Evolutionary conservation across 2,329 filamentous ascomycete genomes (phyloP).

Genomic region (Botryotinia globosa): DNA sequence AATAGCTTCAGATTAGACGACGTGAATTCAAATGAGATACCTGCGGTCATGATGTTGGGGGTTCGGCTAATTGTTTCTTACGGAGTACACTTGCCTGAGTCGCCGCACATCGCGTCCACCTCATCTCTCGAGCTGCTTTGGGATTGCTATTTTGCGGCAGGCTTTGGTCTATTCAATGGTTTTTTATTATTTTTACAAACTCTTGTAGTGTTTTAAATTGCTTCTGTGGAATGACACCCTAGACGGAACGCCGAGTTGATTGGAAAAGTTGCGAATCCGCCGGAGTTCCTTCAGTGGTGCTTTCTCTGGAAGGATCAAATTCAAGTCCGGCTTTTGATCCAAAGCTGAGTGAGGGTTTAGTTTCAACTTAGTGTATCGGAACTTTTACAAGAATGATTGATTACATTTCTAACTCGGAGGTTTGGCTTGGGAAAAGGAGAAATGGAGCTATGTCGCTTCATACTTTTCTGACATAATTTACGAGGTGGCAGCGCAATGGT

Average conservation of each 20-base stretch:
- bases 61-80: not conserved
- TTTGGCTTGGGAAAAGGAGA: not conserved
- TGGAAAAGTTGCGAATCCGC: not conserved
- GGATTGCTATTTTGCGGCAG: too few relatives aligned
- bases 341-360: too few relatives aligned
- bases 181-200: too few relatives aligned
- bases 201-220: too few relatives aligned
- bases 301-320: not conserved
- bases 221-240: not conserved
- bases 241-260: not conserved
- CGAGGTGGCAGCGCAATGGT: rapidly evolving
- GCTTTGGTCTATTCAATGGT: too few relatives aligned
- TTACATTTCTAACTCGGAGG: not conserved
- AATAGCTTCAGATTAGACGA: not conserved
- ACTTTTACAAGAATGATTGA: not conserved
- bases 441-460: too few relatives aligned
- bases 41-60: not conserved
- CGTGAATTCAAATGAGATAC: not conserved
- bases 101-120: too few relatives aligned
- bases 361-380: not conserved
- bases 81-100: too few relatives aligned
- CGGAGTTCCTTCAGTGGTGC: not conserved
- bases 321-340: not conserved
- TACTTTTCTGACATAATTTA: not conserved
- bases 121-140: too few relatives aligned